Base-by-base conservation (phyloP, 2,329 filamentous ascomycete species). In the Neonectria ditissima region DNA sequence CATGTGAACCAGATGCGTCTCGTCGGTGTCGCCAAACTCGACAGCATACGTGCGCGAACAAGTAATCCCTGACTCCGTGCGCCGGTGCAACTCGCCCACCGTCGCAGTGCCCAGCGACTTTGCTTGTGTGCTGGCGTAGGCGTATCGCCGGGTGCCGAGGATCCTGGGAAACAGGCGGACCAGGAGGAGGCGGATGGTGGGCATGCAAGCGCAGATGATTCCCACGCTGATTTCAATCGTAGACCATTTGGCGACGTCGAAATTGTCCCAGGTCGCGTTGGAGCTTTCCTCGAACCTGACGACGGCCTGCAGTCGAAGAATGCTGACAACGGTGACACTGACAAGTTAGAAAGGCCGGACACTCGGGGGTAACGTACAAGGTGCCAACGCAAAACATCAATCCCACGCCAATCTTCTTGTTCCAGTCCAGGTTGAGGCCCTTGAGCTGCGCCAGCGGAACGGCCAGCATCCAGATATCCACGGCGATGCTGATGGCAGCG, bases 391-490 rank as follows among this genome's bases (percentile, higher is more conserved):
- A 77, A 61, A 87, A 86, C 83, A 87, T 86, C 61, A 84, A 63
- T 7, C 76, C 75, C 3, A 86, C 79, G n/a, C 82, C 78, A 18
- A 82, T 41, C 74, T 84, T 86, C 73, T 83, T 84, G 67, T 79
- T 82, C 76, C 78, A 82, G 54, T 80, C 78, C 26, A 86, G 62
- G 3, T 80, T 78, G 4, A 86, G 75, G 0, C 73, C 59, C 24
- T 74, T 70, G 3, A 87, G 68, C 54, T 84, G 80, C 22, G 78
- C 80, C 5, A 86, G 69, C 0, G 87, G 86, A 4, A 89, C 75
- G 0, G 75, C 79, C 18, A 88, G 77, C 69, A 88, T 83, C 79
- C 82, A 83, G 2, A 84, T 11, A 62, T 89, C 86, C 22, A 86
- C 75, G 0, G 74, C 74, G 45, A 89, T 87, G 62, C 83, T 84